Conservation (phyloP, 805 yeast species). For the Saturnispora kantuleensis region DNA sequence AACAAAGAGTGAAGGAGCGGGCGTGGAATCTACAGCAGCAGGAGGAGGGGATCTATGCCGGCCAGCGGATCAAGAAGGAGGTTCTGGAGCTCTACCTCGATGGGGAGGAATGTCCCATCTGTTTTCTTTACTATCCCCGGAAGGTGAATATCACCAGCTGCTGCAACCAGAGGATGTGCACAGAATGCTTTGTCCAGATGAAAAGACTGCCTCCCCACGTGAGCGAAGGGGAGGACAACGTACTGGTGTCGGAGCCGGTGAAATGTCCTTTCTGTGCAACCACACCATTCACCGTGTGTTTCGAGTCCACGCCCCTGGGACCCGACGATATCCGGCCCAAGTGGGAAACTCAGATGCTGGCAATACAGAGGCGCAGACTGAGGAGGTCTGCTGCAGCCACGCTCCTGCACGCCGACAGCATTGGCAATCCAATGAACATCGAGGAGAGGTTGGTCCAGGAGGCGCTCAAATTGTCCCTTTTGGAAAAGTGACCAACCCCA, state of each 20-base stretch:
- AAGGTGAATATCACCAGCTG: slow-evolving; percentile 74
- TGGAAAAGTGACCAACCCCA: neutral
- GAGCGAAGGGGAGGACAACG: slow-evolving; percentile 36
- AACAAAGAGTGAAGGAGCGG: slow-evolving; percentile 31
- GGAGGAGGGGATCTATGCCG: slow-evolving; percentile 21
- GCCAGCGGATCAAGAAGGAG: slow-evolving; percentile 35
- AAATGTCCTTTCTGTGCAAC: slow-evolving; percentile 89
- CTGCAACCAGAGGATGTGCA: slow-evolving; percentile 87
- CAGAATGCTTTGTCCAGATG: slow-evolving; percentile 95
- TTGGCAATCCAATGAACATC: neutral
- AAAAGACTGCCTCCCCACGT: slow-evolving; percentile 79
- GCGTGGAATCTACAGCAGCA: slow-evolving; percentile 21
- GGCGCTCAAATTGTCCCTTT: slow-evolving; percentile 1
- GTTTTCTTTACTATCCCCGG: slow-evolving; percentile 78
- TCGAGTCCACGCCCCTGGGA: slow-evolving; percentile 34
- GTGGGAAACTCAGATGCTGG: slow-evolving; percentile 69
- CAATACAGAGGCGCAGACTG: slow-evolving; percentile 70
- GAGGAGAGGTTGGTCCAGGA: slow-evolving; percentile 1
- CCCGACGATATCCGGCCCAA: slow-evolving; percentile 82
- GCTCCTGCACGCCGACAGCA: slow-evolving; percentile 62
- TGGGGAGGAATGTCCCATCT: slow-evolving; percentile 85
- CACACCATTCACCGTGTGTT: slow-evolving; percentile 60
- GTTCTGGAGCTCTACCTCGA: slow-evolving; percentile 53
- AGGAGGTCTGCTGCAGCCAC: slow-evolving; percentile 89
- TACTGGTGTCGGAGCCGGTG: slow-evolving; percentile 77